These are phyloP conservation scores for Ochetophila trinervis DNA, from an alignment of 306 rosid species.

Conservation along the genomic window DNA sequence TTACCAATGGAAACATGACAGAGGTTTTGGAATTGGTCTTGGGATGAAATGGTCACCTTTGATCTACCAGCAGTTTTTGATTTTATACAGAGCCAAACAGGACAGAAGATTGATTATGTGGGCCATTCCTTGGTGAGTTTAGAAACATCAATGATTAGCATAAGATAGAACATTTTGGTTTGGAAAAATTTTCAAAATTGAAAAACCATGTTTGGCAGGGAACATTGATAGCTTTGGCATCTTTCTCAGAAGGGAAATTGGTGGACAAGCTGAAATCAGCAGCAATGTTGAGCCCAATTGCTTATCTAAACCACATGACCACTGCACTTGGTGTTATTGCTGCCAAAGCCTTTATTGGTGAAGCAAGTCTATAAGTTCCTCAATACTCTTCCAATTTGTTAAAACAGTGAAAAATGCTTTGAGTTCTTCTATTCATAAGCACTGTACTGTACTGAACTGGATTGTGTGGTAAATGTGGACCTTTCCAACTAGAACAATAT, in stretches of 20 bases:
- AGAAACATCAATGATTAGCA: too few relatives aligned
- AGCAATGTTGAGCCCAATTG: conserved; percentile 74
- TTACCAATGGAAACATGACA: conserved; percentile 26
- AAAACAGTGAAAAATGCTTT: too few relatives aligned
- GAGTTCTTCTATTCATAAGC: too few relatives aligned
- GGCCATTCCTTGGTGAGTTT: conserved; percentile 80
- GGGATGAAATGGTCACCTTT: conserved; percentile 66
- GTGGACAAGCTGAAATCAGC: conserved; percentile 62
- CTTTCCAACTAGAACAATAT: background rate
- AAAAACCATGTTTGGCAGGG: conserved; percentile 51
- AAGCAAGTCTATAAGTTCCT: conserved; percentile 37
- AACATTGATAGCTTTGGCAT: conserved; percentile 64
- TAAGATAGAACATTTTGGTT: too few relatives aligned
- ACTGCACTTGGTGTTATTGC: conserved; percentile 57
- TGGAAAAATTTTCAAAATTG: too few relatives aligned
- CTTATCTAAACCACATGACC: conserved; percentile 72
- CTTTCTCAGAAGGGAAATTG: conserved; percentile 64
- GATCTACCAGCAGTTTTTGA: conserved; percentile 85
- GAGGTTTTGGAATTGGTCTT: conserved; percentile 85
- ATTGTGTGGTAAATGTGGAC: too few relatives aligned
- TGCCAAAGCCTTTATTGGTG: conserved; percentile 58
- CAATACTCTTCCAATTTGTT: background rate
- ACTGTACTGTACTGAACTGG: too few relatives aligned
- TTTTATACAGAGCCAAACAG: conserved; percentile 54
- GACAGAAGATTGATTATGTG: conserved; percentile 71